A percentile compares a stretch with the other conserved stretches of the same genome.
These are phyloP conservation scores for Saksenaea oblongispora DNA, from an alignment of 371 early-diverging fungal species.

Conservation along the genomic window DNA sequence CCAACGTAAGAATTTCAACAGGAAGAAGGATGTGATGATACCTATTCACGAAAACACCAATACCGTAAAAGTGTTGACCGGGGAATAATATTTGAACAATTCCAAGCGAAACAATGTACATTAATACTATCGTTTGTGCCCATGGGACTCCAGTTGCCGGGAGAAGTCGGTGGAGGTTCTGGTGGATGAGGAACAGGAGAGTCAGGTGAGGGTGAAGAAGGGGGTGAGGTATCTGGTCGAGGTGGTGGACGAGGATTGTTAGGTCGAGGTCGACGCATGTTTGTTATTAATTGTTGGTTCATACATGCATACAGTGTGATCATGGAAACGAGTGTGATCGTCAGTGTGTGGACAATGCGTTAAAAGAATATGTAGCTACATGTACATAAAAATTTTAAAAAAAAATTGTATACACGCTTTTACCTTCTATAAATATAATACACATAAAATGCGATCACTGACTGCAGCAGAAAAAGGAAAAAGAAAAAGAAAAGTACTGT, in stretches of 20 bases:
- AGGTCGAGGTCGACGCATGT: neutral
- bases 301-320: neutral
- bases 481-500: neutral
- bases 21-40: neutral
- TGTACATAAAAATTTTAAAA: neutral
- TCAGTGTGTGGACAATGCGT: neutral
- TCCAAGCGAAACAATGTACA: too few species aligned
- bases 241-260: neutral
- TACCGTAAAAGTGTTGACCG: too few species aligned
- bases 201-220: slow-evolving; percentile 12
- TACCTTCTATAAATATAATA: slow-evolving; percentile 1
- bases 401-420: neutral
- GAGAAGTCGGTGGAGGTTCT: slow-evolving; percentile 10
- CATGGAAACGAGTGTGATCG: neutral
- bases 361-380: neutral
- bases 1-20: neutral
- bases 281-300: neutral
- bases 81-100: too few species aligned
- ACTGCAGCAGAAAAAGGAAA: neutral
- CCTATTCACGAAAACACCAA: neutral
- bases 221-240: neutral
- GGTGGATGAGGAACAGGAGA: slow-evolving; percentile 15
- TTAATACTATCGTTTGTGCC: too few species aligned
- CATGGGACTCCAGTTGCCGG: neutral
- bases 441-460: neutral